A percentile compares a stretch with the other conserved stretches of the same genome.
Conservation (phyloP, 306 rosid genomes). For the Coriaria nepalensis region DNA sequence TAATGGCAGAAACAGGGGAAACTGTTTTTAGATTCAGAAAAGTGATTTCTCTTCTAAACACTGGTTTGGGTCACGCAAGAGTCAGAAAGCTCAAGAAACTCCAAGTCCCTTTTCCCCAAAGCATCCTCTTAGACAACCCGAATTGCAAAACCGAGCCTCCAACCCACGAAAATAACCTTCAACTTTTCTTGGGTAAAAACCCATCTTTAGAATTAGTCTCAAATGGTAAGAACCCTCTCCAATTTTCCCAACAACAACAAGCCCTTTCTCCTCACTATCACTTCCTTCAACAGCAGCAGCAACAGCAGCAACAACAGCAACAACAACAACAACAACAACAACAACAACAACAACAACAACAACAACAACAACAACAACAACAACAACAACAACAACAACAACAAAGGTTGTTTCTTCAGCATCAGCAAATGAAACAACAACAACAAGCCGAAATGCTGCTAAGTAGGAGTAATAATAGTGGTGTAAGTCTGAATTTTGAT, state of each 20-base stretch:
- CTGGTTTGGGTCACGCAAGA: conserved; percentile 77
- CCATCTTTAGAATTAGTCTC: conserved; percentile 56
- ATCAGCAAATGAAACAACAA: conserved; percentile 47
- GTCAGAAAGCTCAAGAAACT: conserved; percentile 47
- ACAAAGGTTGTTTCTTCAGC: conserved; percentile 29
- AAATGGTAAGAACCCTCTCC: conserved; percentile 56
- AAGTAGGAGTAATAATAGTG: conserved; percentile 47
- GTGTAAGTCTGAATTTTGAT: conserved; percentile 76
- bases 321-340: conserved; percentile 48
- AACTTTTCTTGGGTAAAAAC: conserved; percentile 35
- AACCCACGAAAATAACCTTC: conserved; percentile 17
- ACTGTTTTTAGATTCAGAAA: conserved; percentile 77
- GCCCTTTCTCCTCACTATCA: conserved; percentile 40
- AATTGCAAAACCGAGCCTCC: conserved; percentile 28
- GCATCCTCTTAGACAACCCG: conserved; percentile 57
- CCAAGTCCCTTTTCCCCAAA: conserved; percentile 45
- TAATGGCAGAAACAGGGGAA: conserved; percentile 66
- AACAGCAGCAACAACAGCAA: too few species aligned
- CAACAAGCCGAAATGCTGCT: conserved; percentile 61
- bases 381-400: conserved; percentile 40
- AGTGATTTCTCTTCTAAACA: conserved; percentile 68
- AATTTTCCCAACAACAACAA: conserved; percentile 25
- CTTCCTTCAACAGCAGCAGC: conserved; percentile 48
- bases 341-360: conserved; percentile 25
- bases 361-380: conserved; percentile 55